These are phyloP conservation scores for Inonotus hispidus DNA, from an alignment of 1,284 basidiomycete species.

Conservation along the genomic window DNA sequence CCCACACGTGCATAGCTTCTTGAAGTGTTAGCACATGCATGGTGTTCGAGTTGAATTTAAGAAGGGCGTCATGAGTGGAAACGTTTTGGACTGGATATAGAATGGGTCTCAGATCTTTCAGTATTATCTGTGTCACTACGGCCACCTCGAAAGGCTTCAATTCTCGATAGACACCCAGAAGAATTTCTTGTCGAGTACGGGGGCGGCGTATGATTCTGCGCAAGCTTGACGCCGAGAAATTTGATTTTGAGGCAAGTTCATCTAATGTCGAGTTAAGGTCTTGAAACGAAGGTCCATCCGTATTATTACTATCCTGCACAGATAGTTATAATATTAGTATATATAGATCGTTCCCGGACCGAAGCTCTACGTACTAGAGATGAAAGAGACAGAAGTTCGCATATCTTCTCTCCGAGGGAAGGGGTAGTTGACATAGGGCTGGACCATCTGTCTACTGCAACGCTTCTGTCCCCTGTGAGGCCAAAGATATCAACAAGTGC, in stretches of 20 bases:
- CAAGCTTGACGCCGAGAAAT: constrained; percentile 48
- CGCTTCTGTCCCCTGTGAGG: constrained; percentile 31
- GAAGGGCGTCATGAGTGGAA: constrained; percentile 45
- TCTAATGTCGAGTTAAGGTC: constrained; percentile 64
- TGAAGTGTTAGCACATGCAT: constrained; percentile 52
- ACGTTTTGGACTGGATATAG: constrained; percentile 58
- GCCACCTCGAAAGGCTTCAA: constrained; percentile 57
- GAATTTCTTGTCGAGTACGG: constrained; percentile 37
- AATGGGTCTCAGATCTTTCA: constrained; percentile 77
- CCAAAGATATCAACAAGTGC: constrained; percentile 50
- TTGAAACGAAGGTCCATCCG: constrained; percentile 34
- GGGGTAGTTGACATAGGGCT: constrained; percentile 43
- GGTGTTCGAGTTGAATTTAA: constrained; percentile 49
- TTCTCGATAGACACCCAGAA: constrained; percentile 47
- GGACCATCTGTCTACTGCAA: constrained; percentile 44
- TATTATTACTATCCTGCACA: neutral
- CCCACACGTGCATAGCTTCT: constrained; percentile 70
- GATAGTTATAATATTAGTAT: neutral
- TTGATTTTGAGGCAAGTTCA: constrained; percentile 63
- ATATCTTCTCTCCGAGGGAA: constrained; percentile 67
- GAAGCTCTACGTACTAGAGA: constrained; percentile 31
- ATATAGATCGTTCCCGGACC: constrained; percentile 12
- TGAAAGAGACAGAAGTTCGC: constrained; percentile 34
- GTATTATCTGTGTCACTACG: constrained; percentile 75
- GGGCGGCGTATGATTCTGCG: constrained; percentile 26